A percentile compares a stretch with the other conserved stretches of the same genome.
phyloP scores from a whole-genome alignment of 208 protist species.

The Acanthamoeba polyphaga region DNA sequence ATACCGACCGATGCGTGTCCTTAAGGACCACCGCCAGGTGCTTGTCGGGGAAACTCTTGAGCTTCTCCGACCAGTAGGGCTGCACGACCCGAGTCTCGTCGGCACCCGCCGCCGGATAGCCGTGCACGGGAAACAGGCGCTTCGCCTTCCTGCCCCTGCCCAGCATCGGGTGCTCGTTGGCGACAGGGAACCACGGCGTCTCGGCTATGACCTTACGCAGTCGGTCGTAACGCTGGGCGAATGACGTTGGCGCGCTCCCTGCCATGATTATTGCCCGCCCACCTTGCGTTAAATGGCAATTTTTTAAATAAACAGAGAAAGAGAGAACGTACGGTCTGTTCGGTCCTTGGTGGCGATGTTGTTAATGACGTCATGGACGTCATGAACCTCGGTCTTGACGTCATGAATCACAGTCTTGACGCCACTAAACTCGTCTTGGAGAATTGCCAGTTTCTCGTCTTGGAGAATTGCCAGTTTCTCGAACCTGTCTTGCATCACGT shows the following conservation, averaged over 20 bases:
- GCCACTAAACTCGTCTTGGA: too few relatives aligned
- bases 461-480: too few relatives aligned
- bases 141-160: background rate
- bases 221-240: background rate
- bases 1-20: background rate
- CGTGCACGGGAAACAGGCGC: background rate
- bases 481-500: too few relatives aligned
- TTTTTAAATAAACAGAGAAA: too few relatives aligned
- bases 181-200: background rate
- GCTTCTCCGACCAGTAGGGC: conserved; percentile 30
- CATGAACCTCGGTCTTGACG: too few relatives aligned
- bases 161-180: background rate
- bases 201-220: background rate
- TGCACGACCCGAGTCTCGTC: background rate
- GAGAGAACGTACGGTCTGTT: too few relatives aligned
- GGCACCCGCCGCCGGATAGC: background rate
- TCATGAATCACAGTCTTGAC: too few relatives aligned
- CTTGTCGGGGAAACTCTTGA: background rate
- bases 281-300: too few relatives aligned
- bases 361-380: too few relatives aligned
- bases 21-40: background rate
- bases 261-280: too few relatives aligned
- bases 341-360: too few relatives aligned
- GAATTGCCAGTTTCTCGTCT: too few relatives aligned
- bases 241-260: background rate